These are phyloP conservation scores for Trichoderma oligosporum DNA, from an alignment of 2,329 filamentous ascomycete species.

Conservation along the genomic window DNA sequence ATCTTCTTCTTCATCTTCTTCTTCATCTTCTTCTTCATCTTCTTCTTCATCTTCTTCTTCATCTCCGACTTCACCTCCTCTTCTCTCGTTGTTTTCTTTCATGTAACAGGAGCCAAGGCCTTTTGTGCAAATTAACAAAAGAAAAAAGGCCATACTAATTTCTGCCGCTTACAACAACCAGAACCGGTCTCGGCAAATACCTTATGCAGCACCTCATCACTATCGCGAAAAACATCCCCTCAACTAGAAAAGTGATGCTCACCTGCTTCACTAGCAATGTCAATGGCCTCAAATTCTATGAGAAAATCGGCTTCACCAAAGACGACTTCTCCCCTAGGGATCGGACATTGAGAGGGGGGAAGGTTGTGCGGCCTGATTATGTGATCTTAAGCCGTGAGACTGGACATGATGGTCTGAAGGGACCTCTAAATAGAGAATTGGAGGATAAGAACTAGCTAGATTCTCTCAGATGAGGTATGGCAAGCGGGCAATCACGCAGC, in stretches of 20 bases:
- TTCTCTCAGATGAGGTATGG: neutral
- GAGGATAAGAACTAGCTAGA: neutral
- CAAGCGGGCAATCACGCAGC: neutral
- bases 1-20: neutral
- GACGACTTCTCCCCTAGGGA: slow-evolving; percentile 55
- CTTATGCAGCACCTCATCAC: slow-evolving; percentile 56
- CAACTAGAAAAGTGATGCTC: slow-evolving; percentile 66
- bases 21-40: neutral
- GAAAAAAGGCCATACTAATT: neutral
- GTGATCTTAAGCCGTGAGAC: slow-evolving; percentile 55
- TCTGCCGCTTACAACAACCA: slow-evolving; percentile 27
- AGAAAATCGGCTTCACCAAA: slow-evolving; percentile 52
- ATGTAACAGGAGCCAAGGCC: too few species aligned
- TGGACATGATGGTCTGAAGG: slow-evolving; percentile 24
- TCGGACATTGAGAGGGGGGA: slow-evolving; percentile 52
- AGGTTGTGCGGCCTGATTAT: slow-evolving; percentile 54
- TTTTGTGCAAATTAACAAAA: too few species aligned
- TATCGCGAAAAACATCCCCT: slow-evolving; percentile 51
- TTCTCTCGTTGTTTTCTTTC: too few species aligned
- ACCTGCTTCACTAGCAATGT: slow-evolving; percentile 65
- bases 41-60: too few species aligned
- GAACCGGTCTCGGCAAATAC: slow-evolving; percentile 58
- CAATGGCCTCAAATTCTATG: slow-evolving; percentile 57
- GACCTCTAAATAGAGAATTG: neutral
- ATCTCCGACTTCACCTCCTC: too few species aligned